Conservation (phyloP, 345 rosid species). For the Cardamine chenopodiifolia region DNA sequence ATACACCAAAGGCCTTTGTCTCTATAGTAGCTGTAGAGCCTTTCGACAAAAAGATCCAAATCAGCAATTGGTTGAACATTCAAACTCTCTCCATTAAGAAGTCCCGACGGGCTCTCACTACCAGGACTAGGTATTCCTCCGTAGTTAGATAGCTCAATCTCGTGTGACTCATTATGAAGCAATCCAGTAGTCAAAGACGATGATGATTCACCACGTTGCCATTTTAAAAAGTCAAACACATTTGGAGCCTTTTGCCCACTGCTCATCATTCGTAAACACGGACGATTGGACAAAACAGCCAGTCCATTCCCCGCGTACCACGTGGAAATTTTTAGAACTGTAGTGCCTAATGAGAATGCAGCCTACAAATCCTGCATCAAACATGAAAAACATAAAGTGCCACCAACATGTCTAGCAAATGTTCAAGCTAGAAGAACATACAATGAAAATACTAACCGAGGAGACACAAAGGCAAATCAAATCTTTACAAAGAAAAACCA, state of each 20-base stretch:
- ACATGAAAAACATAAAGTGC: neutral
- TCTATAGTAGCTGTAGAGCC: constrained; percentile 86
- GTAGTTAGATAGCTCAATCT: constrained; percentile 84
- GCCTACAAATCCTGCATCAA: constrained; percentile 32
- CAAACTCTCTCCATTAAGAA: constrained; percentile 90
- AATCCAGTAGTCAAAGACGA: constrained; percentile 75
- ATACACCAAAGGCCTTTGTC: constrained; percentile 98
- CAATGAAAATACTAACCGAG: neutral
- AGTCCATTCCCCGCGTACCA: constrained; percentile 76
- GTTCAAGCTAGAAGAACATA: constrained; percentile 10
- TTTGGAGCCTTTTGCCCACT: constrained; percentile 64
- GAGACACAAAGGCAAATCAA: constrained; percentile 4
- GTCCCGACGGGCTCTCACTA: constrained; percentile 95
- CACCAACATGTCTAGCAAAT: constrained; percentile 13
- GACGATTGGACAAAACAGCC: constrained; percentile 60
- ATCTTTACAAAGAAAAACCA: constrained; percentile 19
- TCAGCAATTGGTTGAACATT: constrained; percentile 81
- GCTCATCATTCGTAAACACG: constrained; percentile 79
- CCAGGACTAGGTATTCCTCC: constrained; percentile 91
- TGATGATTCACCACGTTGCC: constrained; percentile 71
- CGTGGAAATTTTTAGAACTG: neutral
- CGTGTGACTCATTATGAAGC: constrained; percentile 78
- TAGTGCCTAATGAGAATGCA: constrained; percentile 27
- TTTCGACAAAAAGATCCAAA: constrained; percentile 91
- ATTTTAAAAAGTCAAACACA: constrained; percentile 63